A percentile compares a stretch with the other conserved stretches of the same genome.
Conservation (phyloP, 2,329 filamentous ascomycete genomes). For the Pseudocercospora fuligena region DNA sequence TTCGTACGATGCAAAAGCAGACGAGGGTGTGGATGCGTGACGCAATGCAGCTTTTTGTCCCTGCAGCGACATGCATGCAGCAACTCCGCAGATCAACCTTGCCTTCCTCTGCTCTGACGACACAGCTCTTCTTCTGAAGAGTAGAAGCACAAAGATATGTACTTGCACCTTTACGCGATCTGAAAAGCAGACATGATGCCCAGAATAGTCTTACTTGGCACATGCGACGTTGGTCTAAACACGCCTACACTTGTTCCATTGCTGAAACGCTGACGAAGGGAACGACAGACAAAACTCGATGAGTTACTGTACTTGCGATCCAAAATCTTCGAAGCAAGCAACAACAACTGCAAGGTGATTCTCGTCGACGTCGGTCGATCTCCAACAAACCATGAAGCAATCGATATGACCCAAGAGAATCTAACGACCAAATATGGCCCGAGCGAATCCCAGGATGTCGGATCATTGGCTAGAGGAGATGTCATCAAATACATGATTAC, state of each 20-base stretch:
- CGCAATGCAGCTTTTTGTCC: constrained; percentile 14
- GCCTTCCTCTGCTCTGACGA: neutral
- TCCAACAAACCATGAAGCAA: constrained; percentile 48
- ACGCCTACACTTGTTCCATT: neutral
- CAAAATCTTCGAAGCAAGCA: constrained; percentile 46
- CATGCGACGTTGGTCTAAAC: constrained; percentile 54
- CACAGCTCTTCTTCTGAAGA: neutral
- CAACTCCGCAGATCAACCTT: constrained; percentile 8
- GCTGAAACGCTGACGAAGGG: neutral
- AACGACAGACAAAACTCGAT: constrained; percentile 58
- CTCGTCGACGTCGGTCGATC: constrained; percentile 63
- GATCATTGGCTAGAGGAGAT: constrained; percentile 56
- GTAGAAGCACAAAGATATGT: neutral
- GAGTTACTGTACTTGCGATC: constrained; percentile 62
- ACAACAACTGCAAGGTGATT: constrained; percentile 44
- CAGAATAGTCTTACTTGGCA: constrained; percentile 62
- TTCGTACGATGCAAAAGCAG: constrained; percentile 1
- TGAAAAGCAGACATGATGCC: constrained; percentile 31
- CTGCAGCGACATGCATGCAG: neutral
- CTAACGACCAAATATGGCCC: constrained; percentile 46
- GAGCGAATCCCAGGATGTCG: constrained; percentile 36
- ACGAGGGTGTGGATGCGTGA: constrained; percentile 9
- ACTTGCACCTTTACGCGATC: neutral
- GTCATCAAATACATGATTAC: constrained; percentile 62
- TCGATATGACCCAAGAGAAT: constrained; percentile 53